Percentiles rank a stretch among this genome's conserved stretches.
Evolutionary conservation across 768 basidiomycete genomes (phyloP).

Genomic region (Leucocoprinus leucothites): DNA sequence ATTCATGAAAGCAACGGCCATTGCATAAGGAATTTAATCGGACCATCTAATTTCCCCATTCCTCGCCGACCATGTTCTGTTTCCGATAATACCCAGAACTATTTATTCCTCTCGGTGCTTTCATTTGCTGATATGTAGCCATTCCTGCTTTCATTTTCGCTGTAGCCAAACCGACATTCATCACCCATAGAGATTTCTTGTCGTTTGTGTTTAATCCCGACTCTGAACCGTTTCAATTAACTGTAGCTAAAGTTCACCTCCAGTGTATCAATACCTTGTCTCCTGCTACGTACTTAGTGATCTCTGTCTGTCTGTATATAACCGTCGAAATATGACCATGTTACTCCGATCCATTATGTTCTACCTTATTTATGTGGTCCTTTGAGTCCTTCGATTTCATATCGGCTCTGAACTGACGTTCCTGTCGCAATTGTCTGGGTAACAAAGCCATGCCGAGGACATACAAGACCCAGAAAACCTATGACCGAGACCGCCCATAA

Average conservation of each 20-base stretch:
- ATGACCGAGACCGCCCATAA: constrained; percentile 11
- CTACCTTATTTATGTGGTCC: constrained; percentile 13
- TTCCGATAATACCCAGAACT: constrained; percentile 7
- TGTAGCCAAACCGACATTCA: constrained; percentile 6
- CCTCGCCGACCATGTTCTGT: constrained; percentile 1
- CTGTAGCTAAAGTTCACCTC: constrained; percentile 7
- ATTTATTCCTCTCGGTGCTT: constrained; percentile 8
- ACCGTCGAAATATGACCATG: not conserved
- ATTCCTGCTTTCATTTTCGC: constrained; percentile 8
- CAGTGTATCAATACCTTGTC: constrained; percentile 14
- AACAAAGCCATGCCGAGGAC: constrained; percentile 37
- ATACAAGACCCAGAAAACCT: constrained; percentile 50
- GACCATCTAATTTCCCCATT: not conserved
- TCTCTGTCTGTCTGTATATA: constrained; percentile 8
- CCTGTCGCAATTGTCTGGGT: constrained; percentile 44
- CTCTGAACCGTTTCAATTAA: constrained; percentile 2
- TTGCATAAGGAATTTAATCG: not conserved
- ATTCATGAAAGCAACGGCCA: constrained; percentile 4
- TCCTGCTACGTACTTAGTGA: too few species aligned
- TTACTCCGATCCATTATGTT: not conserved
- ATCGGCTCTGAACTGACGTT: constrained; percentile 22
- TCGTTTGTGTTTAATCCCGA: not conserved
- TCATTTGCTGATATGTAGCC: constrained; percentile 8
- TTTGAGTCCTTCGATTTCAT: constrained; percentile 12
- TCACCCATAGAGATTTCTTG: not conserved